A percentile compares a stretch with the other conserved stretches of the same genome.
phyloP scores from a whole-genome alignment of 495 filamentous ascomycete species.

The Podospora conica region DNA sequence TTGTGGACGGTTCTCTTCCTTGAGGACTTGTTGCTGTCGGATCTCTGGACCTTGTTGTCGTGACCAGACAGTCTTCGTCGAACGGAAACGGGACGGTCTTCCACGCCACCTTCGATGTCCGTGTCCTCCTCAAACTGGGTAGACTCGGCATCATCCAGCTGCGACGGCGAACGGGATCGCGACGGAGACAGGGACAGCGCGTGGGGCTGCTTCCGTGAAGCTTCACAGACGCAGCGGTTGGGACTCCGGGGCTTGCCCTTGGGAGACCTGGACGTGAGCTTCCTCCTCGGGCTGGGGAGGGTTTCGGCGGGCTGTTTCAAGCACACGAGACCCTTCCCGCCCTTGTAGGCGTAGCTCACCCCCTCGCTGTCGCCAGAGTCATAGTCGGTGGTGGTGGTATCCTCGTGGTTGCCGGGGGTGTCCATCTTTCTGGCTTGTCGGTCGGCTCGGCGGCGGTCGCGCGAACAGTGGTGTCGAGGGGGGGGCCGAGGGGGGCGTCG shows the following conservation, averaged over 20 bases:
- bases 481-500: neutral
- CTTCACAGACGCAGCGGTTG: neutral
- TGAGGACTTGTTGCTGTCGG: conserved; percentile 4
- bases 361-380: conserved; percentile 27
- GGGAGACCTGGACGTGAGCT: conserved; percentile 7
- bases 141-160: conserved; percentile 11
- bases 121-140: conserved; percentile 15
- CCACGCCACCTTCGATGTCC: conserved; percentile 14
- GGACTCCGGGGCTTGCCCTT: conserved; percentile 7
- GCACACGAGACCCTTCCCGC: neutral
- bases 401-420: conserved; percentile 14
- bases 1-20: neutral
- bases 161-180: neutral
- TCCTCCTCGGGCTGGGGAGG: conserved; percentile 13
- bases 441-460: neutral
- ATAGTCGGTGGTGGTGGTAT: conserved; percentile 24
- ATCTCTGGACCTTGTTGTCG: neutral
- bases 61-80: conserved; percentile 5
- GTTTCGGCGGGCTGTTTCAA: conserved; percentile 6
- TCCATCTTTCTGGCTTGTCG: conserved; percentile 11
- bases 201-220: conserved; percentile 2
- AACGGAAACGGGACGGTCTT: neutral
- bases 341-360: conserved; percentile 22
- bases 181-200: neutral
- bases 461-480: neutral